These are phyloP conservation scores for Heimioporus sp. DNA, from an alignment of 768 basidiomycete genomes.

Conservation along the genomic window DNA sequence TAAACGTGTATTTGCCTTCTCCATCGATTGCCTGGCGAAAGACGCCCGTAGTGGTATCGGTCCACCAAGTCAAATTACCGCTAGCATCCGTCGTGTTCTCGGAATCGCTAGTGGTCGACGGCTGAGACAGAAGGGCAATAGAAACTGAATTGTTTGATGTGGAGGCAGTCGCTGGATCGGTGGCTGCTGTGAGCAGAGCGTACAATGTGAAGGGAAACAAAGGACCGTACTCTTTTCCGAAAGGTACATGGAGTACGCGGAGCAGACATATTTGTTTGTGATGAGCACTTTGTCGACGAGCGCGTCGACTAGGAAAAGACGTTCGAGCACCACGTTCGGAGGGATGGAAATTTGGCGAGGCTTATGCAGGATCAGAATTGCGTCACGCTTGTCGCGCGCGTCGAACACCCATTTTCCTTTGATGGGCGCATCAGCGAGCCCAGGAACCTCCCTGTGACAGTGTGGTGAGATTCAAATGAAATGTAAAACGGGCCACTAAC, in stretches of 20 bases:
- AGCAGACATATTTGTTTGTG: constrained; percentile 29
- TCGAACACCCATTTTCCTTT: constrained; percentile 34
- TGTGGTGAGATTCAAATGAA: not conserved
- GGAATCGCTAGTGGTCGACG: not conserved
- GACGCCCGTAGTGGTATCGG: constrained; percentile 12
- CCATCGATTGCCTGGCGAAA: constrained; percentile 20
- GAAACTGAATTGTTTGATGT: constrained; percentile 13
- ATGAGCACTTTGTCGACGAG: constrained; percentile 32
- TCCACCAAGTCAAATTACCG: constrained; percentile 15
- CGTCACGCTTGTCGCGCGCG: constrained; percentile 22
- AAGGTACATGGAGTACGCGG: constrained; percentile 33
- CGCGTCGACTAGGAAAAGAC: constrained; percentile 22
- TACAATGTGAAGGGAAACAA: not conserved
- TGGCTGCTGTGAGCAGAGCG: not conserved
- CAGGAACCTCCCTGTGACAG: constrained; percentile 9
- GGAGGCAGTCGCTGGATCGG: constrained; percentile 6
- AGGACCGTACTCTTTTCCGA: constrained; percentile 20
- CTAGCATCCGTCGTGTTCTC: not conserved
- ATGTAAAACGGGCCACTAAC: constrained; percentile 11
- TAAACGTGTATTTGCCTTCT: constrained; percentile 15
- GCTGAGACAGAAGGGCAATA: constrained; percentile 19
- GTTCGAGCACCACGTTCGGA: constrained; percentile 19
- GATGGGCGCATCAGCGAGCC: constrained; percentile 24
- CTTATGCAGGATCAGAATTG: constrained; percentile 31
- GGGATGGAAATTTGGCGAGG: constrained; percentile 25